A percentile compares a stretch with the other conserved stretches of the same genome.
Conservation (phyloP, 495 filamentous ascomycete species). For the Neurospora sp. region DNA sequence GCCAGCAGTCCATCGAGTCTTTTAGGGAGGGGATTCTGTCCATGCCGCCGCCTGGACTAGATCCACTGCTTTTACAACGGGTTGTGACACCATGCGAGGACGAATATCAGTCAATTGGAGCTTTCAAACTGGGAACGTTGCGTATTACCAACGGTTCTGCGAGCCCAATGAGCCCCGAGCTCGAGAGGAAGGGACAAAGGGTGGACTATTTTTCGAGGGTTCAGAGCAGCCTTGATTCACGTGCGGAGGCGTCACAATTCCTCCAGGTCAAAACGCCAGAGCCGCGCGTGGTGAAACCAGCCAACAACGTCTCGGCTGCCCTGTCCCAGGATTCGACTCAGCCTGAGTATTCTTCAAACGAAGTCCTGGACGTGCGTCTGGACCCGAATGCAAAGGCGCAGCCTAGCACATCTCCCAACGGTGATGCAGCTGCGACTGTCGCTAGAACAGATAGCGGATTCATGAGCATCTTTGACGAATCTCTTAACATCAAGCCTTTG, state of each 20-base stretch:
- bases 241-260: background rate
- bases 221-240: background rate
- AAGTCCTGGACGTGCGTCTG: constrained; percentile 31
- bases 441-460: constrained; percentile 37
- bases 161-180: constrained; percentile 32
- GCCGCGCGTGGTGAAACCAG: constrained; percentile 7
- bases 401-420: constrained; percentile 4
- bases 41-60: constrained; percentile 20
- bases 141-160: constrained; percentile 50
- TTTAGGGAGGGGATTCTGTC: constrained; percentile 19
- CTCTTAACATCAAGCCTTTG: constrained; percentile 25
- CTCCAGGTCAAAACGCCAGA: constrained; percentile 1
- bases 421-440: constrained; percentile 11
- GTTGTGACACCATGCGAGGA: constrained; percentile 36
- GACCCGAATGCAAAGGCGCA: constrained; percentile 31
- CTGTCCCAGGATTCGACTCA: constrained; percentile 6
- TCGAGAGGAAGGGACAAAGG: constrained; percentile 12
- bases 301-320: constrained; percentile 8
- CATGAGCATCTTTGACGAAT: constrained; percentile 27
- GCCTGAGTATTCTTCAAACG: constrained; percentile 24
- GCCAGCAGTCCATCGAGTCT: constrained; percentile 28
- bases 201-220: constrained; percentile 11
- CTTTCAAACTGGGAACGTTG: constrained; percentile 48
- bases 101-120: constrained; percentile 46
- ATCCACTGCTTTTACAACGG: constrained; percentile 8